Evolutionary conservation across 371 early-diverging fungal genomes (phyloP).

Genomic region (Mortierella sp.): DNA sequence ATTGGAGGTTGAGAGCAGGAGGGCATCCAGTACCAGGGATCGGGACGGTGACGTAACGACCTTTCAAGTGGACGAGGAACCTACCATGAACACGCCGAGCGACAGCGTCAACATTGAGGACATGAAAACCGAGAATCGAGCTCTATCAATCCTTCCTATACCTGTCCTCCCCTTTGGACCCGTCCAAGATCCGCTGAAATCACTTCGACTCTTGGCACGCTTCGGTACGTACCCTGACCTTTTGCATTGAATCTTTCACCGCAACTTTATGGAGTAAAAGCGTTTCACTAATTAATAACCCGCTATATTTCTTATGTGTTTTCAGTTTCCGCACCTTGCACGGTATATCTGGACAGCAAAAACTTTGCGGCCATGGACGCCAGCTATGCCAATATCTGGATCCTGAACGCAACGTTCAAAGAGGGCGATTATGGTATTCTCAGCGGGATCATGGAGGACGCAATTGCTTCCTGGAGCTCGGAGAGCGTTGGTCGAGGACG

Average conservation of each 20-base stretch:
- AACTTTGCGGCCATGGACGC: constrained; percentile 70
- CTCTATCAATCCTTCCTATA: constrained; percentile 15
- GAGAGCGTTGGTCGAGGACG: constrained; percentile 11
- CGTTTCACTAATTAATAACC: not conserved
- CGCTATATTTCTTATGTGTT: not conserved
- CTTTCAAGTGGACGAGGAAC: constrained; percentile 13
- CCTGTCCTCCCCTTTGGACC: constrained; percentile 76
- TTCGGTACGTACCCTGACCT: constrained; percentile 58
- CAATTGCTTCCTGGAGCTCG: constrained; percentile 49
- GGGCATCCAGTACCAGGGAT: not conserved
- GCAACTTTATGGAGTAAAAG: not conserved
- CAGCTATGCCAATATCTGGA: constrained; percentile 72
- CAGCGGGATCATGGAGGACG: constrained; percentile 52
- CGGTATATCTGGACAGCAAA: constrained; percentile 62
- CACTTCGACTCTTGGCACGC: constrained; percentile 70
- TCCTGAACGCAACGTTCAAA: constrained; percentile 58
- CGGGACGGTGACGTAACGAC: not conserved
- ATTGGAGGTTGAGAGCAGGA: not conserved
- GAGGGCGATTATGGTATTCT: constrained; percentile 42
- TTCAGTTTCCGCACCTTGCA: constrained; percentile 64
- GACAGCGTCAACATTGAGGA: constrained; percentile 34
- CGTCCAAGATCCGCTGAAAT: constrained; percentile 77
- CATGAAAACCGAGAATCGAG: constrained; percentile 25
- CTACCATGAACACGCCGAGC: constrained; percentile 17
- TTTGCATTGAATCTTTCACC: not conserved